phyloP scores from a whole-genome alignment of 768 basidiomycete species.

The Tephrocybe rancida region DNA sequence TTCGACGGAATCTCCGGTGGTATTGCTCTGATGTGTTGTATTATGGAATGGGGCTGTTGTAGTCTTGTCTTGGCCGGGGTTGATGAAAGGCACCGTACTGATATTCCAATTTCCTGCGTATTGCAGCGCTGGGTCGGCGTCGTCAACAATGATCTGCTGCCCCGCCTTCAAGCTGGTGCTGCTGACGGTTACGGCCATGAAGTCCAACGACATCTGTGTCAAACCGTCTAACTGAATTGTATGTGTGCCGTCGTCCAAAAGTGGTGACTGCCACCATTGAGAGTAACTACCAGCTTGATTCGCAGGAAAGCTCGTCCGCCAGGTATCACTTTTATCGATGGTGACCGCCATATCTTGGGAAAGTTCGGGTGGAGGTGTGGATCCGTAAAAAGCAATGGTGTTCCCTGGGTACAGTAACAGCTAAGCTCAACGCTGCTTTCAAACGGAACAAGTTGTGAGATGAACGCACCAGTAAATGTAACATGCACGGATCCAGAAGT shows the following conservation, averaged over 20 bases:
- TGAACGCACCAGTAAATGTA: slow-evolving; percentile 1
- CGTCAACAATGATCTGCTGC: slow-evolving; percentile 9
- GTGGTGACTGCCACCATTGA: slow-evolving; percentile 9
- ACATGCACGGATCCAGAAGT: neutral
- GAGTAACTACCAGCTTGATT: neutral
- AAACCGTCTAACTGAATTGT: neutral
- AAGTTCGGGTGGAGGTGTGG: neutral
- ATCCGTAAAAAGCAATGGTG: slow-evolving; percentile 1
- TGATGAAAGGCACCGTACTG: too few species aligned
- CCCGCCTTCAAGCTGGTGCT: neutral
- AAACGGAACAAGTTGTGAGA: neutral
- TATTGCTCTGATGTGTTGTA: neutral
- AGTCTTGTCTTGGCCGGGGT: neutral
- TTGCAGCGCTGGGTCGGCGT: neutral
- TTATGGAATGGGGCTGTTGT: neutral
- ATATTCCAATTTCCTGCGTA: neutral
- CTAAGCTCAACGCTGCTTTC: neutral
- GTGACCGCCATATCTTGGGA: slow-evolving; percentile 2
- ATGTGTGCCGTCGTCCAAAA: neutral
- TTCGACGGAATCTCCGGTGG: neutral
- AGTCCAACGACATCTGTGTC: neutral
- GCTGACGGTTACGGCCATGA: neutral
- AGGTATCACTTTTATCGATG: neutral
- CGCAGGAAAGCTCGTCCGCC: neutral
- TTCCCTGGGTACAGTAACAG: neutral